Conservation (phyloP, 495 filamentous ascomycete species). For the Talaromyces ruber region DNA sequence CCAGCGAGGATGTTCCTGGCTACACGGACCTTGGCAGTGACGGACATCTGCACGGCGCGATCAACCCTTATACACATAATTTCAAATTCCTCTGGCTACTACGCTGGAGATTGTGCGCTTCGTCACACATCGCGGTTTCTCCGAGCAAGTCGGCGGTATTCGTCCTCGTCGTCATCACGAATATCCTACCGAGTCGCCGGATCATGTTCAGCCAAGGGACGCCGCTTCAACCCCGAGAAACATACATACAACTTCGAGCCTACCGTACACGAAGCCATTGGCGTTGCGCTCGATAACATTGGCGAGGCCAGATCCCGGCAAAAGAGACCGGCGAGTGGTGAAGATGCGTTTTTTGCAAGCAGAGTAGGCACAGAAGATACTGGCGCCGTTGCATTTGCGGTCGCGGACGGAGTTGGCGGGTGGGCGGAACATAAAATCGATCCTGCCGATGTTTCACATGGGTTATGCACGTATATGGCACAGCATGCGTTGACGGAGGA, state of each 20-base stretch:
- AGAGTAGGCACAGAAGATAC: slow-evolving; percentile 50
- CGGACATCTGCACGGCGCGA: slow-evolving; percentile 1
- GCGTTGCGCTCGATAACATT: slow-evolving; percentile 40
- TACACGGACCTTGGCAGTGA: slow-evolving; percentile 3
- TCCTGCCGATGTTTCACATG: slow-evolving; percentile 90
- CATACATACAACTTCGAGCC: slow-evolving; percentile 74
- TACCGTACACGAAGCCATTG: slow-evolving; percentile 40
- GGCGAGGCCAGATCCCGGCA: slow-evolving; percentile 18
- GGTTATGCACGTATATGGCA: slow-evolving; percentile 89
- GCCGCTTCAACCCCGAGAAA: slow-evolving; percentile 57
- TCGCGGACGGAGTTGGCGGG: slow-evolving; percentile 92
- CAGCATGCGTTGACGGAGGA: slow-evolving; percentile 50
- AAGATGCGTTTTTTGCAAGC: slow-evolving; percentile 94
- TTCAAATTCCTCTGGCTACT: background rate
- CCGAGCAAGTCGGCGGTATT: background rate
- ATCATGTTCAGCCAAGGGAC: slow-evolving; percentile 67
- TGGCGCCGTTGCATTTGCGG: slow-evolving; percentile 60
- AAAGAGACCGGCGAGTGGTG: slow-evolving; percentile 66
- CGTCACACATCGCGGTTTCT: background rate
- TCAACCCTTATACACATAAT: background rate
- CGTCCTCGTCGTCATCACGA: slow-evolving; percentile 12
- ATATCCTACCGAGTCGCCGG: slow-evolving; percentile 44
- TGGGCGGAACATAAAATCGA: slow-evolving; percentile 89
- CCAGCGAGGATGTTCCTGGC: slow-evolving; percentile 6
- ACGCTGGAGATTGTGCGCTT: background rate